A percentile compares a stretch with the other conserved stretches of the same genome.
phyloP scores from a whole-genome alignment of 2,329 filamentous ascomycete species.

The Ceratocystis cacaofunesta region DNA sequence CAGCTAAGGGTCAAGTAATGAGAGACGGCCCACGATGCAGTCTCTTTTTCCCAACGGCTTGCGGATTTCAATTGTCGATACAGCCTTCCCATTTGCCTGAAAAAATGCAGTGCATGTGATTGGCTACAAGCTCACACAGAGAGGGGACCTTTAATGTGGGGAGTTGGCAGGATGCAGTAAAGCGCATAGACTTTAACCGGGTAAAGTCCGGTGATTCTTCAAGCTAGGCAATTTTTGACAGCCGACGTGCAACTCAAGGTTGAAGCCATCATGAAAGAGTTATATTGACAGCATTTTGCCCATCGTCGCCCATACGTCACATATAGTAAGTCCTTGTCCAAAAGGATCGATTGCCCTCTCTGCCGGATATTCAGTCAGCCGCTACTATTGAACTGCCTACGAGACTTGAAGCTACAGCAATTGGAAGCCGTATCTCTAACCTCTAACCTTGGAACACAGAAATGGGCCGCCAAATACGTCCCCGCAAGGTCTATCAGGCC shows the following conservation, averaged over 20 bases:
- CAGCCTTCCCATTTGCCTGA: constrained; percentile 2
- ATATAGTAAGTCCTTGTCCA: not conserved
- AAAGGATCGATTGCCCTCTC: not conserved
- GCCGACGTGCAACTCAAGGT: not conserved
- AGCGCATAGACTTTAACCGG: not conserved
- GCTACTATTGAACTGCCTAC: not conserved
- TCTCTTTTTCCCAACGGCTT: not conserved
- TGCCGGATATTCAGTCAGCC: not conserved
- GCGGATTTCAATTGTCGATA: not conserved
- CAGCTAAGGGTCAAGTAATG: not conserved
- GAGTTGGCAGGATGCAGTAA: not conserved
- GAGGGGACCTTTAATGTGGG: constrained; percentile 5
- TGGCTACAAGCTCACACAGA: constrained; percentile 1
- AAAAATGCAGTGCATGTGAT: not conserved
- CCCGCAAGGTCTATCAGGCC: constrained; percentile 34
- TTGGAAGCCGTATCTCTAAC: not conserved
- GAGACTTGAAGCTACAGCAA: not conserved
- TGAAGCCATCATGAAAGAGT: not conserved
- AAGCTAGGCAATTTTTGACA: constrained; percentile 4
- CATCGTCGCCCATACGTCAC: not conserved
- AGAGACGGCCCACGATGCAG: not conserved
- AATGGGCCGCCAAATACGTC: constrained; percentile 33
- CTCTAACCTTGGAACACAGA: not conserved
- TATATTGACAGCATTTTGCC: not conserved
- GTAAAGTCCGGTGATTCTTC: not conserved